Evolutionary conservation across 2,329 filamentous ascomycete genomes (phyloP), one percentile per base, ranked within the genome.

Genomic region (Botrytis sinoallii): DNA sequence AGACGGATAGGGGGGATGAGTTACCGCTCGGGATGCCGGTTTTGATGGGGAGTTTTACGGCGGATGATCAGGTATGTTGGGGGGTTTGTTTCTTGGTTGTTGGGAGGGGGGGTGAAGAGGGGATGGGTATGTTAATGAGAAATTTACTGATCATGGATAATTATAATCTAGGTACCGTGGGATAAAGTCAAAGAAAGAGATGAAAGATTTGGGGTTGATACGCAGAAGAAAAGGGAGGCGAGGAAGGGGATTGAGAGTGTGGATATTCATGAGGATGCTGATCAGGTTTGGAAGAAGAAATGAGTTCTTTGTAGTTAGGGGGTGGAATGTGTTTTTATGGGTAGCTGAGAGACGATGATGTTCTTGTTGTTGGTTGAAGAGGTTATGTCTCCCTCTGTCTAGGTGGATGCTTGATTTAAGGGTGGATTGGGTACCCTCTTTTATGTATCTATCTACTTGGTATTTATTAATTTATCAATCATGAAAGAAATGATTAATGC

Each of bases 1-100:
- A 97, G 86, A 89, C 91, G 25, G 93, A 97, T 82, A 85, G 88
- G 9, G 93, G 93, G 0, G 71, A 75, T 74, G 68, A 59, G 55
- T 48, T 74, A 18, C 73, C 73, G 29, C 29, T 74, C 20, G 73
- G 73, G 0, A 40, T 25, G 57, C 72, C 72, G 72, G 55, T 61
- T 16, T 73, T 73, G 59, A 73, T 73, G 72, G 72, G 66, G 10
- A 73, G 72, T 71, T 73, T 73, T 48, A 73, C 66, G 16, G 8
- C 10, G 44, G 67, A 65, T 46, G 67, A 57, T 2, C 72, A 73
- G 59, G 72, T 73, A 12, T 48, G 64, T 52, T 1, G 10, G 22
- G 14, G 1, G 6, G 35, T 35, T 25, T 57, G 35, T 9, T 22
- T 10, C 32, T 70, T 55, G 29, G 6, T 16, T n/a, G 12, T 38